Evolutionary conservation across 352 stramenopile species (phyloP).

Genomic region (Phytopythium cucurbitacearum): DNA sequence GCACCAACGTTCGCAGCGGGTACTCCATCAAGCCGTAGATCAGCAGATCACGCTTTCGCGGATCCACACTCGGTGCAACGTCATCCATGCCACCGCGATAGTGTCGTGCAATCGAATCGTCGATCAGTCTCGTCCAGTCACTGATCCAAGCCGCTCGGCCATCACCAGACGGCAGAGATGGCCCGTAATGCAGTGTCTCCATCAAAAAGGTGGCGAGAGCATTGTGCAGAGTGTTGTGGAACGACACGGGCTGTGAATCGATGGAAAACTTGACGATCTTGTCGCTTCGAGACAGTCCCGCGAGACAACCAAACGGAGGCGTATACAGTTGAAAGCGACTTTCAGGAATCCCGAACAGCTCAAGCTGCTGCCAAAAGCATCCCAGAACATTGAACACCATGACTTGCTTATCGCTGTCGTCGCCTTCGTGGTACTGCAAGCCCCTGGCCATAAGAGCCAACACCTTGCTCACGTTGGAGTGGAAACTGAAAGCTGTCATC

Average conservation of each 20-base stretch:
- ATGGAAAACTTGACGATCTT: constrained; percentile 80
- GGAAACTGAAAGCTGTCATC: constrained; percentile 92
- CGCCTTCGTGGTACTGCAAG: constrained; percentile 49
- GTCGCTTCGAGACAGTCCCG: constrained; percentile 31
- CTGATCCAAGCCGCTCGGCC: constrained; percentile 29
- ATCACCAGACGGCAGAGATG: constrained; percentile 12
- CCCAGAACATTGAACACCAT: constrained; percentile 75
- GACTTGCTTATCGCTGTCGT: constrained; percentile 28
- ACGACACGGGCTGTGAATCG: constrained; percentile 71
- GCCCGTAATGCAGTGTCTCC: constrained; percentile 68
- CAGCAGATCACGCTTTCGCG: constrained; percentile 52
- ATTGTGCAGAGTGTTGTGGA: constrained; percentile 88
- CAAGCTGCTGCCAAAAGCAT: constrained; percentile 73
- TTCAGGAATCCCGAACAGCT: constrained; percentile 34
- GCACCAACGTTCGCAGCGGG: constrained; percentile 66
- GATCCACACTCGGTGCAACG: constrained; percentile 17
- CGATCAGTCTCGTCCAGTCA: constrained; percentile 47
- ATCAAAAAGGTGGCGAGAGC: constrained; percentile 77
- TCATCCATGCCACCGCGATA: constrained; percentile 6
- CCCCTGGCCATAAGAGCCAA: constrained; percentile 58
- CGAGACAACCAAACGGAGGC: constrained; percentile 56
- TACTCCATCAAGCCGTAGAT: constrained; percentile 77
- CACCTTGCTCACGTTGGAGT: constrained; percentile 65
- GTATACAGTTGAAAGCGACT: constrained; percentile 46
- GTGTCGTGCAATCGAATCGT: constrained; percentile 29